Base-by-base conservation (phyloP, 2,329 filamentous ascomycete species). In the Madurella fahalii region DNA sequence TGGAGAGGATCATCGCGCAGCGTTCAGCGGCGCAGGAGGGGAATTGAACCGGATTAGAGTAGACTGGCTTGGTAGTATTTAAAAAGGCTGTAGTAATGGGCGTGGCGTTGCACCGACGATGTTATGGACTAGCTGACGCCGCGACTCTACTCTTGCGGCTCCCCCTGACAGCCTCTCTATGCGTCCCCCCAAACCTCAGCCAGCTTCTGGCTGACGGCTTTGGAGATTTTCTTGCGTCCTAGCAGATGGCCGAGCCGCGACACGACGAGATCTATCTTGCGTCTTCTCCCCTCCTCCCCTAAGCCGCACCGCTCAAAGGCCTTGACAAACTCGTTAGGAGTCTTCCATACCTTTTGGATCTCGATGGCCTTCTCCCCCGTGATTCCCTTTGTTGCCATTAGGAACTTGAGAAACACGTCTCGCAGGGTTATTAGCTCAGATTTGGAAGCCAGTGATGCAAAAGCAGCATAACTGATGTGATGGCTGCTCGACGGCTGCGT, bases 401-500 rank as follows among this genome's bases (percentile, higher is more conserved):
- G 77, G 88, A 94, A 93, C 69, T 92, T 92, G 25, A 94, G 72
- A 62, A 83, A 93, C 0, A 92, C 69, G 63, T 94, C 89, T 52
- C 87, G 77, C 9, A 93, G 72, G 0, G 87, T 89, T 62, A 90
- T 80, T 55, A 80, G 80, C 50, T 89, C 86, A 0, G 86, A 89
- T 68, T 94, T 94, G 9, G 85, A 89, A 1, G 83, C 83, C 43
- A 93, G 71, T 1, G 83, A 84, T 0, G 85, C 82, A 66, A 93
- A 92, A 0, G 85, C 85, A 0, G 79, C 72, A 62, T 90, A 91
- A 11, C 80, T 89, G 56, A 90, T 80, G 63, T 85, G 78, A 65
- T 83, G 83, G 3, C 76, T 75, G 8, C 65, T 69, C 0, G 68
- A 68, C 0, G 80, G 77, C 30, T 84, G 72, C 17, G 72, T 77